Evolutionary conservation across 257 asterid species (phyloP).

Genomic region (Euphrasia confusa): DNA sequence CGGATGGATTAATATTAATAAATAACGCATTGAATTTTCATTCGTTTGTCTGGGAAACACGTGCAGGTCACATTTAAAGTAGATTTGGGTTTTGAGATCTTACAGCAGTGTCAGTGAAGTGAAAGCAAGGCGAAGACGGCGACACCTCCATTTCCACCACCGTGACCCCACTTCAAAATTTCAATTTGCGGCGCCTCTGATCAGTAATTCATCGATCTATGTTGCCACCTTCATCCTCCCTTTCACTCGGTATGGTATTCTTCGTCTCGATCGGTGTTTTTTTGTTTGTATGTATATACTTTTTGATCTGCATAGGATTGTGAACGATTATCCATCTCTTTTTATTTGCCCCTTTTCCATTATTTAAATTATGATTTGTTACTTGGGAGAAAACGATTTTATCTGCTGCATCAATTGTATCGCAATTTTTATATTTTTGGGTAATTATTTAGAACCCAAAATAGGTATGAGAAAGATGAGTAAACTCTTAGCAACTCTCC

Average conservation of each 20-base stretch:
- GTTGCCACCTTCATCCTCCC: slow-evolving; percentile 28
- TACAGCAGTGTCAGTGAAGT: too few species aligned
- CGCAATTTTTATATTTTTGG: neutral
- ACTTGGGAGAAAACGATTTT: neutral
- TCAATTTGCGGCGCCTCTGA: too few species aligned
- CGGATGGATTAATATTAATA: too few species aligned
- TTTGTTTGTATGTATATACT: neutral
- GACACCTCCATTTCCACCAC: too few species aligned
- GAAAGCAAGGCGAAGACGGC: too few species aligned
- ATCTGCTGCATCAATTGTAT: neutral
- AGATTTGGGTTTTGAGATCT: too few species aligned
- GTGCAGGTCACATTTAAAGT: too few species aligned
- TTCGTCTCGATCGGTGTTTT: neutral
- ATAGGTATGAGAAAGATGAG: neutral
- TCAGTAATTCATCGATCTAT: slow-evolving; percentile 19
- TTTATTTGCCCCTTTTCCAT: neutral
- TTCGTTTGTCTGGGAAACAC: too few species aligned
- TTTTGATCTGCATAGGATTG: slow-evolving; percentile 10
- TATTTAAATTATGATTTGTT: too few species aligned
- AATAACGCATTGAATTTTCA: too few species aligned
- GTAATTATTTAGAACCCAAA: neutral
- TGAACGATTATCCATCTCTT: neutral
- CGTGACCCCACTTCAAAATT: too few species aligned
- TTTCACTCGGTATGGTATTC: slow-evolving; percentile 26
- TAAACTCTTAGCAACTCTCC: neutral